phyloP scores from a whole-genome alignment of 1,284 basidiomycete genomes.

The Thelephora terrestris region DNA sequence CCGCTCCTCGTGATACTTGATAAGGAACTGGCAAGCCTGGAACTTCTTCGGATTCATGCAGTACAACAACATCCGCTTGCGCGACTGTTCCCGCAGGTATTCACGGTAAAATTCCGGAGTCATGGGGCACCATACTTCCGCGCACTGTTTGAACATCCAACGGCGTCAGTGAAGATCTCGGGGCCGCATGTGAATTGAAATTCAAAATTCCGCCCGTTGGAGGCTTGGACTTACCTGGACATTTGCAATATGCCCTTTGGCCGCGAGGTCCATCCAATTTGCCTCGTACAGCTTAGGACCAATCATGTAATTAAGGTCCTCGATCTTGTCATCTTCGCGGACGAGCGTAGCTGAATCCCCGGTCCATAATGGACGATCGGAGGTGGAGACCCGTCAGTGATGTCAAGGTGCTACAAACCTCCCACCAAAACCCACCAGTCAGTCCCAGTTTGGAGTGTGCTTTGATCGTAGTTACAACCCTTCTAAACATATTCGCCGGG shows the following conservation, averaged over 20 bases:
- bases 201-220: background rate
- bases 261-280: slow-evolving; percentile 99
- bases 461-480: slow-evolving; percentile 94
- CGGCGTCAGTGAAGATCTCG: too few relatives aligned
- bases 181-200: background rate
- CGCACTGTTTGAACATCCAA: slow-evolving; percentile 50
- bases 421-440: slow-evolving; percentile 49
- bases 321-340: slow-evolving; percentile 98
- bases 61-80: slow-evolving; percentile 94
- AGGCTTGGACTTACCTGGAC: slow-evolving; percentile 64
- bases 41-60: slow-evolving; percentile 99
- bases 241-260: slow-evolving; percentile 98
- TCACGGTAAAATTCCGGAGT: slow-evolving; percentile 99
- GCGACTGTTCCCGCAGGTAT: slow-evolving; percentile 86
- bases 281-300: slow-evolving; percentile 99
- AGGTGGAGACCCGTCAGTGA: too few relatives aligned
- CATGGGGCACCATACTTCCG: slow-evolving; percentile 99
- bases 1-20: slow-evolving; percentile 95
- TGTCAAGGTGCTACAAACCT: background rate
- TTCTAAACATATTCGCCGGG: slow-evolving; percentile 92
- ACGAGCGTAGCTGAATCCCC: slow-evolving; percentile 76
- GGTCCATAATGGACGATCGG: too few relatives aligned
- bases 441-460: slow-evolving; percentile 95
- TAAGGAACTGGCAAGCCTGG: slow-evolving; percentile 97
- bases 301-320: slow-evolving; percentile 98